These are phyloP conservation scores for Pythium monospermum DNA, from an alignment of 352 stramenopile genomes.

Conservation along the genomic window DNA sequence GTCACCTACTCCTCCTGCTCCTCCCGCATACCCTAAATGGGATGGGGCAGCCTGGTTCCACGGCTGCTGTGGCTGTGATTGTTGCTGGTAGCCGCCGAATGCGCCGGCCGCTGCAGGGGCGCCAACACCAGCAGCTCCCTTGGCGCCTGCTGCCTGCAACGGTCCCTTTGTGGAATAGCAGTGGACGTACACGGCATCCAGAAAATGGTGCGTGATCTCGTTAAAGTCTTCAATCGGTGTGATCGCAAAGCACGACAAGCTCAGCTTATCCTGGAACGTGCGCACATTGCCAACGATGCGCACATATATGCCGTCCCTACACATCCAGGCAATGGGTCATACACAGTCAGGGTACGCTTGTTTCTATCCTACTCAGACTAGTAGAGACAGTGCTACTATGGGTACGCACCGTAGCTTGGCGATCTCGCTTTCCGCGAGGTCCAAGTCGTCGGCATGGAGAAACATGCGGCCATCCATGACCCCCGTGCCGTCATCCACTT, in stretches of 20 bases:
- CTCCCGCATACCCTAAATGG: slow-evolving; percentile 27
- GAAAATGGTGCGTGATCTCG: slow-evolving; percentile 94
- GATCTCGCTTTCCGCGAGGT: slow-evolving; percentile 54
- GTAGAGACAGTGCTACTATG: too few relatives aligned
- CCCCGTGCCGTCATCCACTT: slow-evolving; percentile 93
- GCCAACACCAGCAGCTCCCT: slow-evolving; percentile 14
- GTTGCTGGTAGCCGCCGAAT: slow-evolving; percentile 8
- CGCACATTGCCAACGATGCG: slow-evolving; percentile 89
- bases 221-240: slow-evolving; percentile 87
- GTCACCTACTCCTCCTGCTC: too few relatives aligned
- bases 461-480: slow-evolving; percentile 90
- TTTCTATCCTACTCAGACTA: too few relatives aligned
- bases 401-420: slow-evolving; percentile 47
- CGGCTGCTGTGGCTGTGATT: slow-evolving; percentile 19
- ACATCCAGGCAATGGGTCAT: background rate
- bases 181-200: slow-evolving; percentile 91
- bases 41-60: slow-evolving; percentile 23
- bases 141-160: slow-evolving; percentile 29
- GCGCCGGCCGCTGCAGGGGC: slow-evolving; percentile 20
- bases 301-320: slow-evolving; percentile 84
- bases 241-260: slow-evolving; percentile 86
- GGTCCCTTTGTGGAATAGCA: slow-evolving; percentile 79
- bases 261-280: slow-evolving; percentile 87
- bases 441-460: slow-evolving; percentile 81
- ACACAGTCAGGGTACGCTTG: too few relatives aligned